Conservation (phyloP, 805 yeast species). For the Candida ulmi region DNA sequence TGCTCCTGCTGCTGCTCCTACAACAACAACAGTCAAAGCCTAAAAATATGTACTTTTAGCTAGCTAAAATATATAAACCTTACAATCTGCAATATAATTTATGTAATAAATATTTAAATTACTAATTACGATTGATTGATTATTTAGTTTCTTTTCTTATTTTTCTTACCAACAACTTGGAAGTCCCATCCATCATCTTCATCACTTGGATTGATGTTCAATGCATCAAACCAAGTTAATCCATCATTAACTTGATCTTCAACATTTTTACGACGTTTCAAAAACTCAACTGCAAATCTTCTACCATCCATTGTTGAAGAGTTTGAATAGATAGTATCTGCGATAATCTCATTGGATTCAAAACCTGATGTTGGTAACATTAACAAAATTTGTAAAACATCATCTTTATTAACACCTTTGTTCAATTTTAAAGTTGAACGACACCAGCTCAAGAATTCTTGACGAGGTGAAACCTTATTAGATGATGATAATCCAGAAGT, state of each 20-base stretch:
- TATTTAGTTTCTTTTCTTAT: constrained; percentile 36
- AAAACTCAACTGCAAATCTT: constrained; percentile 86
- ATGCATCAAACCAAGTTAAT: constrained; percentile 71
- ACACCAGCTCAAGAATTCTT: constrained; percentile 71
- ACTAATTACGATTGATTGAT: too few species aligned
- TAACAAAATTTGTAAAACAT: constrained; percentile 71
- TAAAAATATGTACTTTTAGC: too few species aligned
- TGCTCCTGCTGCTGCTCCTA: too few species aligned
- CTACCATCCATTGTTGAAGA: constrained; percentile 92
- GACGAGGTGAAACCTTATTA: constrained; percentile 35
- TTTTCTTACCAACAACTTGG: constrained; percentile 62
- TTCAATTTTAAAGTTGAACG: constrained; percentile 62
- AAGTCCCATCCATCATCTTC: constrained; percentile 54
- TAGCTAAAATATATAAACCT: not conserved
- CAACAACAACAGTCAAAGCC: too few species aligned
- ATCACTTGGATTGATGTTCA: constrained; percentile 35
- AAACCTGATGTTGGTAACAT: constrained; percentile 63
- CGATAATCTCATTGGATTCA: constrained; percentile 79
- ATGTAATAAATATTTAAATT: not conserved
- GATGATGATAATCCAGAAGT: constrained; percentile 4
- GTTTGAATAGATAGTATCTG: constrained; percentile 86
- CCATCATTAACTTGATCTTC: constrained; percentile 49
- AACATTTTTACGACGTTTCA: constrained; percentile 67
- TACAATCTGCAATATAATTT: not conserved
- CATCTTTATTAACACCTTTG: constrained; percentile 70